Conservation (phyloP, 192 early-diverging fungal species). For the Dissophora ornata region DNA sequence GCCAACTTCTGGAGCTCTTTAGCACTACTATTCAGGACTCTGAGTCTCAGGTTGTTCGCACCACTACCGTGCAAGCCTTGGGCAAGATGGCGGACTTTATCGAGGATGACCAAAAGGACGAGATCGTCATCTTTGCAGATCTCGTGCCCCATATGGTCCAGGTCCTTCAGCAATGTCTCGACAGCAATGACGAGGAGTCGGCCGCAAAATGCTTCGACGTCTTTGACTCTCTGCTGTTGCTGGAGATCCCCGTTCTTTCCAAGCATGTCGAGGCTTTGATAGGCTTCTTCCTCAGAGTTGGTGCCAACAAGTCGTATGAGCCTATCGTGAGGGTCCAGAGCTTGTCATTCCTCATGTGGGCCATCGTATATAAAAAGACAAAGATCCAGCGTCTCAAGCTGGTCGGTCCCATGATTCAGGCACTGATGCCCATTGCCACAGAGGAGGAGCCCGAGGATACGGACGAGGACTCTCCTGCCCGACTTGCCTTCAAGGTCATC, state of each 20-base stretch:
- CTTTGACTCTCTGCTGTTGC: conserved; percentile 82
- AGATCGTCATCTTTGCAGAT: conserved; percentile 77
- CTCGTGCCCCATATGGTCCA: conserved; percentile 88
- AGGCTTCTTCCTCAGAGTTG: conserved; percentile 81
- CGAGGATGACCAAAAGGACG: conserved; percentile 73
- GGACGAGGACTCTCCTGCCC: conserved; percentile 87
- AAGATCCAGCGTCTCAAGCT: conserved; percentile 88
- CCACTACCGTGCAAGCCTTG: conserved; percentile 82
- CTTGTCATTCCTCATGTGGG: conserved; percentile 84
- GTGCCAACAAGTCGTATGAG: conserved; percentile 73
- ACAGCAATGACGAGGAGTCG: conserved; percentile 77
- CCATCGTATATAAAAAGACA: conserved; percentile 81
- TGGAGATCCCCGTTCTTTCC: conserved; percentile 86
- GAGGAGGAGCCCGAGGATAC: conserved; percentile 84
- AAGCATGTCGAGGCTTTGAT: conserved; percentile 83
- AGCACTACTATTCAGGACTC: conserved; percentile 78
- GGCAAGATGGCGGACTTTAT: conserved; percentile 87
- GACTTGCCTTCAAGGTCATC: conserved; percentile 72
- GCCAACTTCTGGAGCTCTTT: conserved; percentile 81
- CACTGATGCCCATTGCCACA: conserved; percentile 84
- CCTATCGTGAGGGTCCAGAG: conserved; percentile 80
- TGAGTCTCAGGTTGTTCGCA: conserved; percentile 82
- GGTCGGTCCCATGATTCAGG: conserved; percentile 79
- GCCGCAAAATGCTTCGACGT: conserved; percentile 87
- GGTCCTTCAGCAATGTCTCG: conserved; percentile 85